A percentile compares a stretch with the other conserved stretches of the same genome.
Conservation (phyloP, 2,329 filamentous ascomycete species). For the Elsinoe arachidis region DNA sequence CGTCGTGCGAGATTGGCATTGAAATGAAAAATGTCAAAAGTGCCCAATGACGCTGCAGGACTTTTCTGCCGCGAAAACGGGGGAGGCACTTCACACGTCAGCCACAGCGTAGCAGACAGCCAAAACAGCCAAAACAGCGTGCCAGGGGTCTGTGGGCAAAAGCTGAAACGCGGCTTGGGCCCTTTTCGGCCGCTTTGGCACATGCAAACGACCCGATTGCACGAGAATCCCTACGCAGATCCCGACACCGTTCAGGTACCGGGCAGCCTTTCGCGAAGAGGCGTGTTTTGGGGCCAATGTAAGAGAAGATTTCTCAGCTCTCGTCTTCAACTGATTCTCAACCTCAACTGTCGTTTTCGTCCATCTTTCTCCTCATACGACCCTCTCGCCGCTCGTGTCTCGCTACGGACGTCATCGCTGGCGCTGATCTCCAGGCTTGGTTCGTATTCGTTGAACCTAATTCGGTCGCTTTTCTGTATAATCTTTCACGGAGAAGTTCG, state of each 20-base stretch:
- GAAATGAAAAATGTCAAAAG: not conserved
- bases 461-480: slow-evolving; percentile 10
- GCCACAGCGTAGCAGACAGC: not conserved
- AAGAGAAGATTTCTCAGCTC: not conserved
- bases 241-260: slow-evolving; percentile 1
- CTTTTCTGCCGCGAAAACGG: not conserved
- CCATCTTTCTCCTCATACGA: not conserved
- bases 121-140: not conserved
- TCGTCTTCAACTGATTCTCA: not conserved
- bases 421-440: slow-evolving; percentile 1
- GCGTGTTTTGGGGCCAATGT: not conserved
- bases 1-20: not conserved
- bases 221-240: not conserved
- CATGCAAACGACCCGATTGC: not conserved
- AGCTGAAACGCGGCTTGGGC: slow-evolving; percentile 1
- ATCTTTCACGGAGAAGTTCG: not conserved
- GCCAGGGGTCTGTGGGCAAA: not conserved
- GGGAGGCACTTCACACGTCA: not conserved
- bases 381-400: not conserved
- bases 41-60: not conserved
- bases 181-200: not conserved
- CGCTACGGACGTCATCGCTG: slow-evolving; percentile 1
- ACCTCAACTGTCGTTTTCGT: not conserved
- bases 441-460: slow-evolving; percentile 12
- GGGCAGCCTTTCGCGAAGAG: not conserved